Evolutionary conservation across 1,139 yeast species (phyloP).

Genomic region (Trichomonascaceae sp.): DNA sequence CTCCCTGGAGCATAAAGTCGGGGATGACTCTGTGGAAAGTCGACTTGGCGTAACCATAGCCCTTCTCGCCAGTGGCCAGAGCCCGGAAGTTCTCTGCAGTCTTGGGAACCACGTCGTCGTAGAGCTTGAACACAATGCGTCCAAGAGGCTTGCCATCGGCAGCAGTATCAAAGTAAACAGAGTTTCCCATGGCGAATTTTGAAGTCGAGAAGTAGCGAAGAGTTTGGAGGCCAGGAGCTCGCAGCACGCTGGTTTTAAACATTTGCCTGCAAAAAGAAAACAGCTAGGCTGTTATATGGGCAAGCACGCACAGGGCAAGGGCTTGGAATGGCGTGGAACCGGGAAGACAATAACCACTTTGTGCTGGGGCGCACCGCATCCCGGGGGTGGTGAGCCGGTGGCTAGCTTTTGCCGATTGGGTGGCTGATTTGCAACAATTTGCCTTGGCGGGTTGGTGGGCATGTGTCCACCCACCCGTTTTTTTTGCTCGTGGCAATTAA

Average conservation of each 20-base stretch:
- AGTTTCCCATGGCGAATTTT: slow-evolving; percentile 24
- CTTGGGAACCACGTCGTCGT: slow-evolving; percentile 89
- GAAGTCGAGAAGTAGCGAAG: slow-evolving; percentile 11
- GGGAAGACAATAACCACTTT: too few species aligned
- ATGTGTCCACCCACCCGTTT: too few species aligned
- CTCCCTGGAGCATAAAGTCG: slow-evolving; percentile 98
- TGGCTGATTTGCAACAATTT: too few species aligned
- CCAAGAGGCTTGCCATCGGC: slow-evolving; percentile 55
- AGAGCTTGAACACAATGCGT: slow-evolving; percentile 70
- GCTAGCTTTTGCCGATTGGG: too few species aligned
- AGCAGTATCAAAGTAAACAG: slow-evolving; percentile 68
- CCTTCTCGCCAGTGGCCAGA: slow-evolving; percentile 93
- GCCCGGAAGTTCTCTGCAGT: slow-evolving; percentile 98
- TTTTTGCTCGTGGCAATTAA: too few species aligned
- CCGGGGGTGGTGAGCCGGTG: too few species aligned
- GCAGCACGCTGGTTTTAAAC: slow-evolving; percentile 7
- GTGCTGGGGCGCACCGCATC: too few species aligned
- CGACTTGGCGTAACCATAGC: slow-evolving; percentile 85
- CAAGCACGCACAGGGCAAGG: too few species aligned
- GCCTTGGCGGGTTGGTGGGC: too few species aligned
- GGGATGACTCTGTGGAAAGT: slow-evolving; percentile 98
- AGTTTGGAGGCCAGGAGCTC: slow-evolving; percentile 3
- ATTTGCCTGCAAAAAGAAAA: slow-evolving; percentile 3
- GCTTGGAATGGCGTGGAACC: too few species aligned
- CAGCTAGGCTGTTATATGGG: too few species aligned